Base-by-base conservation (phyloP, 2,329 filamentous ascomycete genomes). In the Cladosporium sp. region DNA sequence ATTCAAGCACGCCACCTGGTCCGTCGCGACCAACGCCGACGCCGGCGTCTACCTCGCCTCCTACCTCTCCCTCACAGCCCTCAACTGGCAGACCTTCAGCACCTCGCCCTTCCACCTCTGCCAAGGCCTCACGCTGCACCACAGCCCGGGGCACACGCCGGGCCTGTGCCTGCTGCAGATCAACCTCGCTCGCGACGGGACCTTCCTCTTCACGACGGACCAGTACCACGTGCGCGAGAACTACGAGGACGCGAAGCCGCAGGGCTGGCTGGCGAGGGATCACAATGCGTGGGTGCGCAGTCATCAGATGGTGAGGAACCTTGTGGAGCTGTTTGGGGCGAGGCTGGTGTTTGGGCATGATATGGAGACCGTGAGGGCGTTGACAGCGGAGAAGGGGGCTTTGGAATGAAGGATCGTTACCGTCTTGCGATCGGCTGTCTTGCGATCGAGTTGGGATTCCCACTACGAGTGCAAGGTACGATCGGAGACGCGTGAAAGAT, bases 141-240 rank as follows among this genome's bases (percentile, higher is more conserved):
- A 69, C 55, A 49, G 65, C 1, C 68, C 68, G 3, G 68, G 69
- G 11, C 68, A 70, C 49, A 70, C 68, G 2, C 68, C 66, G 0
- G 68, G 69, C 1, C 48, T 71, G 16, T 57, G 53, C 33, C 64
- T 70, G 41, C 58, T 71, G 62, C 69, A 70, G 55, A 59, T 70
- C 34, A 72, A 70, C 49, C 45, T 70, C 54, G 61, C 57, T 42
- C 58, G 68, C 22, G 59, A 54, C 22, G 68, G 69, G 16, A 68
- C 66, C 1, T 69, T 63, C 65, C 64, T 71, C 41, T 68, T 69
- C 56, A 70, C 67, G 11, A 66, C 66, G 16, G 68, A 70, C 34
- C 65, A 66, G 59, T 68, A 70, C 48, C 67, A 70, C 49, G 67
- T 71, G 2, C 59, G 58, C 46, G 68, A 70, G 59, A 71, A 70